Percentiles rank a stretch among this genome's conserved stretches.
These are phyloP conservation scores for Zygosaccharomyces sapae DNA, from an alignment of 1,139 yeast genomes.

Conservation along the genomic window DNA sequence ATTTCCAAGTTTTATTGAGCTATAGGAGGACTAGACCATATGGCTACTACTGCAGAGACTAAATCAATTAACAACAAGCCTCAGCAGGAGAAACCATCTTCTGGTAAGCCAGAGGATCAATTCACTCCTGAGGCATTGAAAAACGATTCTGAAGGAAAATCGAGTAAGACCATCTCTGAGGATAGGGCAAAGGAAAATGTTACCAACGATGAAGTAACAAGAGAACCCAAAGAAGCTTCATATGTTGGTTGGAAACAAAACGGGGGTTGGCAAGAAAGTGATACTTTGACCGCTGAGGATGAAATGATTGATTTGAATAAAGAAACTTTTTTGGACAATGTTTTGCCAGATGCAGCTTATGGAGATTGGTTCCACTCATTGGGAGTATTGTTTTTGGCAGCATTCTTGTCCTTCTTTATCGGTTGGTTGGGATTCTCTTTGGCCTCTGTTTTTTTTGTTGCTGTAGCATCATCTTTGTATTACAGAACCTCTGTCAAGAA, in stretches of 20 bases:
- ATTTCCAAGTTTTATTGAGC: not conserved
- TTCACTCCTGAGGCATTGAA: conserved; percentile 18
- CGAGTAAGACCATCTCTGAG: conserved; percentile 27
- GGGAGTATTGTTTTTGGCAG: conserved; percentile 61
- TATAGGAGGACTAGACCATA: not conserved
- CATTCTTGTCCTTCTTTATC: conserved; percentile 66
- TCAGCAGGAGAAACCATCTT: conserved; percentile 18
- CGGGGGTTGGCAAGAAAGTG: conserved; percentile 76
- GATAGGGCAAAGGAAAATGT: conserved; percentile 39
- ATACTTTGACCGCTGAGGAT: conserved; percentile 61
- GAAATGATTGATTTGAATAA: conserved; percentile 64
- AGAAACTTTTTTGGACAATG: conserved; percentile 65
- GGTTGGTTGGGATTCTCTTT: conserved; percentile 76
- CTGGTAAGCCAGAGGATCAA: conserved; percentile 17
- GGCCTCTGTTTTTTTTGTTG: conserved; percentile 74
- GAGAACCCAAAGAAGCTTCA: conserved; percentile 59
- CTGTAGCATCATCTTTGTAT: conserved; percentile 55
- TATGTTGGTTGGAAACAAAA: conserved; percentile 93
- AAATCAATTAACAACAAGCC: conserved; percentile 11
- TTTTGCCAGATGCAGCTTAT: conserved; percentile 65
- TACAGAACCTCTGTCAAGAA: conserved; percentile 82
- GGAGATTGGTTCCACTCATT: conserved; percentile 97
- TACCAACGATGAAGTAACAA: conserved; percentile 21
- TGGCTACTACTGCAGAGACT: conserved; percentile 1
- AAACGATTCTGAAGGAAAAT: conserved; percentile 15